Evolutionary conservation across 495 filamentous ascomycete genomes (phyloP).

Genomic region (Bryoglossum gracile): DNA sequence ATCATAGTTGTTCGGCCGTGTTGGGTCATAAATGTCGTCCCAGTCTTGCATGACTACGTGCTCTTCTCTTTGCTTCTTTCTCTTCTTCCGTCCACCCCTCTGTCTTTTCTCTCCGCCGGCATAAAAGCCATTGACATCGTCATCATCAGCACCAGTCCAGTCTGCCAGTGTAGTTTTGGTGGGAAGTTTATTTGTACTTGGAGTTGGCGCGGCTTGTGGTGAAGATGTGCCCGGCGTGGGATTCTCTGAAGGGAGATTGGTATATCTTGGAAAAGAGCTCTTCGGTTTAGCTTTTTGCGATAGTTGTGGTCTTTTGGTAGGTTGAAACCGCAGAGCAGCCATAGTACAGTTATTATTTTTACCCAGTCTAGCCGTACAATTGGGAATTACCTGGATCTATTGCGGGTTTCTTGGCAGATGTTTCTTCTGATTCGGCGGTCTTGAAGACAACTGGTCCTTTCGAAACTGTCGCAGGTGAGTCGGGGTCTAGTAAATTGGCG

Average conservation of each 20-base stretch:
- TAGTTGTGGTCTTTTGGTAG: constrained; percentile 68
- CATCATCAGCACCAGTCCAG: constrained; percentile 69
- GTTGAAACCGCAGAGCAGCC: constrained; percentile 83
- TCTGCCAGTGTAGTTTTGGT: constrained; percentile 70
- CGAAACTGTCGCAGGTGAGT: constrained; percentile 58
- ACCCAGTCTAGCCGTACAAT: constrained; percentile 16
- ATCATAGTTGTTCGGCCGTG: constrained; percentile 75
- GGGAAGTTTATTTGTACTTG: constrained; percentile 31
- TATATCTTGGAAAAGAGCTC: constrained; percentile 28
- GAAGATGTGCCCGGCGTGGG: constrained; percentile 16
- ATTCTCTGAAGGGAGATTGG: constrained; percentile 35
- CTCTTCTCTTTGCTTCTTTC: constrained; percentile 65
- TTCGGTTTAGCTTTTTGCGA: constrained; percentile 66
- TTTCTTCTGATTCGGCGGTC: constrained; percentile 45
- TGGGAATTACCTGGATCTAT: constrained; percentile 62
- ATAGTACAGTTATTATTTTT: constrained; percentile 41
- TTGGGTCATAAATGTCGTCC: constrained; percentile 90
- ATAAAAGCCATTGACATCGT: constrained; percentile 62
- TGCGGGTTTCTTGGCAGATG: constrained; percentile 57
- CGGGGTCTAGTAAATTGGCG: constrained; percentile 46
- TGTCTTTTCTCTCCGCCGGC: constrained; percentile 56
- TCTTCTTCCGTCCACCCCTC: constrained; percentile 77
- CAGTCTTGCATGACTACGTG: constrained; percentile 62
- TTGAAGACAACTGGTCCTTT: constrained; percentile 75
- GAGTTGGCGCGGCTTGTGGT: constrained; percentile 19